Conservation (phyloP, 192 early-diverging fungal genomes). For the Jimgerdemannia lactiflua region DNA sequence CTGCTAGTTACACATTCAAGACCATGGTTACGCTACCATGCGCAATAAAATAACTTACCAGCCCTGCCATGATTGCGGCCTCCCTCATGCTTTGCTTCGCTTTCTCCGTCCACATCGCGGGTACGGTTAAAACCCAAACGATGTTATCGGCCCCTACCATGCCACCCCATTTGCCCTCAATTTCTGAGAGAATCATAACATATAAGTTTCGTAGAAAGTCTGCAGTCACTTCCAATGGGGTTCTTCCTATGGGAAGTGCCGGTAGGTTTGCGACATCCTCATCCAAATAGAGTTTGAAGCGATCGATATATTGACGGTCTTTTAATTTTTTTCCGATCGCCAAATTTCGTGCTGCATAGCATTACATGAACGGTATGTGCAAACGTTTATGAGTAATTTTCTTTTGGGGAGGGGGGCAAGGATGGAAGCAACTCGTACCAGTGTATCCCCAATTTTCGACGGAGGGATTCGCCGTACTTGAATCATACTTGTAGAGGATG, state of each 20-base stretch:
- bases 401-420: too few relatives aligned
- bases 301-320: neutral
- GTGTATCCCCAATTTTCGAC: neutral
- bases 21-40: too few relatives aligned
- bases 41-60: constrained; percentile 7
- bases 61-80: constrained; percentile 30
- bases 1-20: too few relatives aligned
- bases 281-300: constrained; percentile 2
- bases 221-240: neutral
- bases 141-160: neutral
- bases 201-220: neutral
- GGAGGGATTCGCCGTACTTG: neutral
- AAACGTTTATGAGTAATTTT: too few relatives aligned
- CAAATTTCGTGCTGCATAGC: neutral
- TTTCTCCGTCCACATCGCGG: constrained; percentile 20
- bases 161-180: neutral
- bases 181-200: neutral
- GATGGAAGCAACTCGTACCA: neutral
- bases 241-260: neutral
- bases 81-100: constrained; percentile 13
- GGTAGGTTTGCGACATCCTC: neutral
- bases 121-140: constrained; percentile 13
- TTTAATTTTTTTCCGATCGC: neutral
- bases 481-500: neutral
- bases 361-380: neutral